Evolutionary conservation across 2,329 filamentous ascomycete species (phyloP).

Genomic region (Bipolaris oryzae): DNA sequence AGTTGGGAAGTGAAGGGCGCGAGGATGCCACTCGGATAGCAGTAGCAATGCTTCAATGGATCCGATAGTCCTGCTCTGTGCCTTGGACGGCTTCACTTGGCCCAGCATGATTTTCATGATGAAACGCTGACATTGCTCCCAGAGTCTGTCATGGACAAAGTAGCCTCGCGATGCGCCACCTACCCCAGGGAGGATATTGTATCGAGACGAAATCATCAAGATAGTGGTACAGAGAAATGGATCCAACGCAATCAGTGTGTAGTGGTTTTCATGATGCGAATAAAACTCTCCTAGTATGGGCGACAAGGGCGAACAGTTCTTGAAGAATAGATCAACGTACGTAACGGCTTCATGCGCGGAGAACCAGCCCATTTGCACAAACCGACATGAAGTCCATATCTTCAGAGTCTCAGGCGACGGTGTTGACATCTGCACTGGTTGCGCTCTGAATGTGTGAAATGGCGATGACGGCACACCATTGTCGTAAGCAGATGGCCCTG

Average conservation of each 20-base stretch:
- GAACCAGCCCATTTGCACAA: conserved; percentile 63
- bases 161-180: conserved; percentile 56
- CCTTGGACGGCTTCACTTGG: conserved; percentile 59
- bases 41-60: conserved; percentile 61
- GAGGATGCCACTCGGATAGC: conserved; percentile 64
- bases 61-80: conserved; percentile 58
- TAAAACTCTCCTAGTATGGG: conserved; percentile 60
- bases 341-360: conserved; percentile 60
- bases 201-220: conserved; percentile 62
- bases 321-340: conserved; percentile 60
- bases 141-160: conserved; percentile 60
- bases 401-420: conserved; percentile 50
- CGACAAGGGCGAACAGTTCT: conserved; percentile 58
- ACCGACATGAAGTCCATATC: conserved; percentile 58
- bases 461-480: conserved; percentile 33
- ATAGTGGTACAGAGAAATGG: conserved; percentile 61
- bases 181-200: conserved; percentile 49
- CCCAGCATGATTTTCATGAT: conserved; percentile 61
- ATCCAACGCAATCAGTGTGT: conserved; percentile 56
- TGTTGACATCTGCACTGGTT: conserved; percentile 48
- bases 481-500: conserved; percentile 36
- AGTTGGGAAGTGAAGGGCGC: conserved; percentile 60
- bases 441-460: conserved; percentile 42
- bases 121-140: conserved; percentile 61
- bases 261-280: conserved; percentile 56